Evolutionary conservation across 768 basidiomycete species (phyloP).

Genomic region (Psilocybe cyanescens): DNA sequence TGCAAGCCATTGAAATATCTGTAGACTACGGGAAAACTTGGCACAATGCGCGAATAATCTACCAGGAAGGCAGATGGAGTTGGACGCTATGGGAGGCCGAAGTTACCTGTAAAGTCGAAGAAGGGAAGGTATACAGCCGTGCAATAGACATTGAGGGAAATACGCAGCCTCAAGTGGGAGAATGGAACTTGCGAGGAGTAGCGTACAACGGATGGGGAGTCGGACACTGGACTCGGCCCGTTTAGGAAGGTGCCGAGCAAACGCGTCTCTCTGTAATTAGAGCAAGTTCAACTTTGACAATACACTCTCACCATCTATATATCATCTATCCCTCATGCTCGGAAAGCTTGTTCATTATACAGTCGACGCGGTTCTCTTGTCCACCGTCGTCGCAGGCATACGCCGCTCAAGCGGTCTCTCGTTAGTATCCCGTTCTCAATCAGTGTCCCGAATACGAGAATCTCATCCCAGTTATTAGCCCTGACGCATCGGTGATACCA

Average conservation of each 20-base stretch:
- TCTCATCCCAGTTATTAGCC: conserved; percentile 42
- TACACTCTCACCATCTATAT: not conserved
- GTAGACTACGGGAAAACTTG: conserved; percentile 56
- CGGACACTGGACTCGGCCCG: conserved; percentile 34
- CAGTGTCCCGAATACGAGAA: not conserved
- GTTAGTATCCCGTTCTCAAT: conserved; percentile 53
- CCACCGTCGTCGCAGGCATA: conserved; percentile 90
- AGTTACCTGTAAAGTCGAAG: conserved; percentile 36
- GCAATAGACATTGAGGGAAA: conserved; percentile 54
- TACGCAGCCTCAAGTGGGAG: conserved; percentile 49
- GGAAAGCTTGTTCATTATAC: conserved; percentile 85
- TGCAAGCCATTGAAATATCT: conserved; percentile 54
- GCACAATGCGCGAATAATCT: conserved; percentile 53
- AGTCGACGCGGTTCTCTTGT: conserved; percentile 82
- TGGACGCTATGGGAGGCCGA: conserved; percentile 73
- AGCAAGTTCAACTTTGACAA: not conserved
- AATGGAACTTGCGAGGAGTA: conserved; percentile 74
- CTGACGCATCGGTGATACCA: conserved; percentile 68
- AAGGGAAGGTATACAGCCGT: conserved; percentile 48
- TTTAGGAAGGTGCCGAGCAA: conserved; percentile 15
- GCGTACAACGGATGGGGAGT: conserved; percentile 58
- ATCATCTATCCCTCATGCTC: conserved; percentile 41
- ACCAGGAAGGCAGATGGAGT: conserved; percentile 70
- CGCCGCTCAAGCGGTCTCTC: conserved; percentile 87
- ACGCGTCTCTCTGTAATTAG: not conserved